A percentile compares a stretch with the other conserved stretches of the same genome.
Evolutionary conservation across 2,329 filamentous ascomycete species (phyloP).

Genomic region (Fusarium stilboides): DNA sequence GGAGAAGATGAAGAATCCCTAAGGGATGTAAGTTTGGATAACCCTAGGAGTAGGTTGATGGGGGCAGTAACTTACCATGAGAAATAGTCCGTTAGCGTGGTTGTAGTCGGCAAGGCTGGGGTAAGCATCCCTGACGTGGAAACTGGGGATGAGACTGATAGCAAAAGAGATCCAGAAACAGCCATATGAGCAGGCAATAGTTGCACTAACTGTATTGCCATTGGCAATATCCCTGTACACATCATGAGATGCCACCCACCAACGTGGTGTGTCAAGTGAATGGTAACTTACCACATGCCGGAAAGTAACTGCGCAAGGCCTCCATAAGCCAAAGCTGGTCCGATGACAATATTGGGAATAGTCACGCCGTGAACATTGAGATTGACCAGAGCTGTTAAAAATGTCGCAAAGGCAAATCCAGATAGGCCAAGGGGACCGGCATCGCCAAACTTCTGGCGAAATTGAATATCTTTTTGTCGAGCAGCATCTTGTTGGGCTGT

Average conservation of each 20-base stretch:
- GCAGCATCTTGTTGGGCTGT: slow-evolving; percentile 1
- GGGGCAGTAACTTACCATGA: background rate
- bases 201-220: slow-evolving; percentile 19
- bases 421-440: slow-evolving; percentile 13
- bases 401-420: slow-evolving; percentile 19
- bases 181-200: slow-evolving; percentile 18
- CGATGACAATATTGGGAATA: slow-evolving; percentile 13
- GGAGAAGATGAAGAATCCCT: slow-evolving; percentile 27
- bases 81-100: slow-evolving; percentile 20
- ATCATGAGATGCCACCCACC: rapidly evolving
- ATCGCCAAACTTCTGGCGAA: slow-evolving; percentile 19
- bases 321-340: slow-evolving; percentile 15
- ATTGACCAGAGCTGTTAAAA: slow-evolving; percentile 15
- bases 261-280: rapidly evolving
- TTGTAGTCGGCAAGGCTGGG: slow-evolving; percentile 12
- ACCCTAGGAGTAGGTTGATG: rapidly evolving
- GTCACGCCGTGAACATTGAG: slow-evolving; percentile 13
- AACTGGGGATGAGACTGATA: slow-evolving; percentile 16
- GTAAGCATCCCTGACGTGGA: slow-evolving; percentile 18
- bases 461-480: background rate
- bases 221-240: slow-evolving; percentile 4
- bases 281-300: slow-evolving; percentile 15
- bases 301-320: slow-evolving; percentile 14
- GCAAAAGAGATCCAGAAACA: slow-evolving; percentile 31
- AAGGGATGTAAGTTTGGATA: background rate